Base-by-base conservation (phyloP, 2,329 filamentous ascomycete genomes). In the Microcera coccophila region DNA sequence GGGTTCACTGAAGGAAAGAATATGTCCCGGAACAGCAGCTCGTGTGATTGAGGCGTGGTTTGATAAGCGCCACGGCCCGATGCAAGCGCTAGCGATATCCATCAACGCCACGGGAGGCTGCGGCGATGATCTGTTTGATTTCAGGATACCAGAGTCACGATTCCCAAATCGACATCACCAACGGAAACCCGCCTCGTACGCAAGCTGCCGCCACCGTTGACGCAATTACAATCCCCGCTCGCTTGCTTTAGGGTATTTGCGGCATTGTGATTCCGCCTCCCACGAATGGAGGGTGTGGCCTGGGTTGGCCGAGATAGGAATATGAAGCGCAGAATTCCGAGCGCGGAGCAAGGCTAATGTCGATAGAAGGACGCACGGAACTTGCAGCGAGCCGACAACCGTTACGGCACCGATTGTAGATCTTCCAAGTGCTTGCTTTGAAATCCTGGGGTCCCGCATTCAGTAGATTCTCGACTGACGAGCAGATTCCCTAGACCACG, bases 381-480 rank as follows among this genome's bases (percentile, higher is more conserved):
- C 8, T n/a, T 22, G 36, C 39, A 41, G 33, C 26, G 42, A 36
- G 41, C 31, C 39, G 39, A 36, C 52, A 38, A 38, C 46, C 43
- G 39, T 47, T 41, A 31, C 44, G 51, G 52, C 46, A 41, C 51
- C 45, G n/a, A 22, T 24, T 47, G 49, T 42, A 44, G 55, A 59
- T 57, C 54, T 41, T n/a, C n/a, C n/a, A n/a, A n/a, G n/a, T n/a
- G n/a, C n/a, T n/a, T 53, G 50, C 36, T 42, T 56, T 50, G n/a
- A 39, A 55, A 50, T 55, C 45, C 48, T 50, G 44, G 49, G 49
- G 42, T 47, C 50, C 47, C 22, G 22, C 12, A 15, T 32, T n/a
- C n/a, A n/a, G 52, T 55, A 48, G 50, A 49, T 54, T 55, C 46
- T 57, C 52, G 50, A 43, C 48, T 50, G 50, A 59, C 50, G 52